Conservation (phyloP, 768 basidiomycete genomes). For the Phlegmacium glaucopus region DNA sequence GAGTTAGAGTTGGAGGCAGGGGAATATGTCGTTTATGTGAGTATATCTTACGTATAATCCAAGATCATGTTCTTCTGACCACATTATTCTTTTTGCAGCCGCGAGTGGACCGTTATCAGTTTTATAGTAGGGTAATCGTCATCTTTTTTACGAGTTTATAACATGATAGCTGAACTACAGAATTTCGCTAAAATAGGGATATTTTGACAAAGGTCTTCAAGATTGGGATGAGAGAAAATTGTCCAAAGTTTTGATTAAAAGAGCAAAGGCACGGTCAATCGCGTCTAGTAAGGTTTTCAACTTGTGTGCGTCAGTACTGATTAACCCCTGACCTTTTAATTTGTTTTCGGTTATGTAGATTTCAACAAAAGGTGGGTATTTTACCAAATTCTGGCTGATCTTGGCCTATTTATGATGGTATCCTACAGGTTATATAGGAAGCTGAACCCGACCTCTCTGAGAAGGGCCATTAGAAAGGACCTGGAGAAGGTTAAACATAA, state of each 20-base stretch:
- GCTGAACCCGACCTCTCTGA: not conserved
- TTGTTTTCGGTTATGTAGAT: not conserved
- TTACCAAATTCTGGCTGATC: not conserved
- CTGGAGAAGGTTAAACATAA: not conserved
- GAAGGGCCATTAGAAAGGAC: not conserved
- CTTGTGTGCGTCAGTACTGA: too few relatives aligned
- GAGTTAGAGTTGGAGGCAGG: conserved; percentile 35
- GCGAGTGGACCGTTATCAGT: conserved; percentile 1
- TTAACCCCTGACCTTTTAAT: not conserved
- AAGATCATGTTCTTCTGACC: not conserved
- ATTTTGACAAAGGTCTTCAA: conserved; percentile 8
- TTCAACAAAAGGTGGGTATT: not conserved
- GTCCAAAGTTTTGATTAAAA: conserved; percentile 11
- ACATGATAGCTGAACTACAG: not conserved
- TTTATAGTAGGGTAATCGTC: too few relatives aligned
- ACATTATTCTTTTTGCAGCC: not conserved
- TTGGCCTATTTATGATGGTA: not conserved
- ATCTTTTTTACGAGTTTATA: too few relatives aligned
- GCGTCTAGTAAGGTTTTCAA: conserved; percentile 12
- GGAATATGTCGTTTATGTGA: conserved; percentile 38
- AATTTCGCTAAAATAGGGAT: conserved; percentile 5
- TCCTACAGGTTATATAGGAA: not conserved
- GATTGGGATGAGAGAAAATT: conserved; percentile 11
- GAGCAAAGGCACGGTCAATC: conserved; percentile 12
- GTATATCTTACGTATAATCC: conserved; percentile 12